Evolutionary conservation across 2,329 filamentous ascomycete species (phyloP).

Genomic region (Apiospora arundinis): DNA sequence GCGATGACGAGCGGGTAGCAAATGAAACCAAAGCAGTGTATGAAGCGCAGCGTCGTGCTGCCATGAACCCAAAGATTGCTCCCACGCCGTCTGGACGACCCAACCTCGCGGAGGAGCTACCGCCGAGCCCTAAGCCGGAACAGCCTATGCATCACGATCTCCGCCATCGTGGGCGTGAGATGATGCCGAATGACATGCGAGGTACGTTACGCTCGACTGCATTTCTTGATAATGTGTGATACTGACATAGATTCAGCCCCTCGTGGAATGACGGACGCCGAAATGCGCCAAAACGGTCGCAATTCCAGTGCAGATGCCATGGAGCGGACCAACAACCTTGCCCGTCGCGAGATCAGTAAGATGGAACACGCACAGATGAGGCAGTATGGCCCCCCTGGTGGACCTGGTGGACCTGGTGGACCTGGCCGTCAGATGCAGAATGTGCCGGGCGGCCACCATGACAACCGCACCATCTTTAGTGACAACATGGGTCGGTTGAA

Average conservation of each 20-base stretch:
- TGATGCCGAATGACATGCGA: conserved; percentile 37
- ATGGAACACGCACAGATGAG: conserved; percentile 58
- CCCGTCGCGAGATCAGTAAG: conserved; percentile 58
- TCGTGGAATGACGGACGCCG: conserved; percentile 43
- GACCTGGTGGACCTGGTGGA: conserved; percentile 44
- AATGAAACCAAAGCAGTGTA: conserved; percentile 61
- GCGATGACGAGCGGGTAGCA: conserved; percentile 49
- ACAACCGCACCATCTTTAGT: conserved; percentile 47
- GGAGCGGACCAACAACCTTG: conserved; percentile 56
- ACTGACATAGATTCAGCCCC: conserved; percentile 27
- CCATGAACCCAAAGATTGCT: conserved; percentile 37
- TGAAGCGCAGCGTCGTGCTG: conserved; percentile 55
- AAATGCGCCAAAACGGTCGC: conserved; percentile 44
- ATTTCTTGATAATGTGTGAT: neutral
- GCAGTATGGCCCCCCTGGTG: conserved; percentile 35
- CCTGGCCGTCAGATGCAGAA: conserved; percentile 28
- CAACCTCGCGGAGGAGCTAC: conserved; percentile 29
- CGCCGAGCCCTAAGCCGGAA: conserved; percentile 27
- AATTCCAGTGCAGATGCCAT: conserved; percentile 42
- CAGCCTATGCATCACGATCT: conserved; percentile 39
- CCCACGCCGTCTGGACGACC: conserved; percentile 27
- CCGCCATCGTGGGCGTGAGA: conserved; percentile 50
- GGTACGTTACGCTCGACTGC: conserved; percentile 21
- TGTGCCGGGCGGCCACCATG: conserved; percentile 27
- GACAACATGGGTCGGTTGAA: conserved; percentile 61